A percentile compares a stretch with the other conserved stretches of the same genome.
Evolutionary conservation across 148 eudicot genomes (phyloP).

Genomic region (Polygonum maritimum): DNA sequence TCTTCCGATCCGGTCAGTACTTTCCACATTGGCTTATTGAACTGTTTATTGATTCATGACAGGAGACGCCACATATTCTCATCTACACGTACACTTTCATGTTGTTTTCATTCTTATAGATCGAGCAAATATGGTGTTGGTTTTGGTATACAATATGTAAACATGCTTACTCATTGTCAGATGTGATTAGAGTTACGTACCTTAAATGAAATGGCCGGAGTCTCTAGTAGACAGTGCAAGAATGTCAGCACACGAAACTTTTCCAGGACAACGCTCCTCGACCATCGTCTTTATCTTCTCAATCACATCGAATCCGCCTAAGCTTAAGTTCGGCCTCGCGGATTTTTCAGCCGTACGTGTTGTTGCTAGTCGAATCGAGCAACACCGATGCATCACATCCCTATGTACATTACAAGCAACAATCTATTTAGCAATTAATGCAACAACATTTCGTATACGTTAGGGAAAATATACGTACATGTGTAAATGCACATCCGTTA

Average conservation of each 20-base stretch:
- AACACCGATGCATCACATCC: slow-evolving; percentile 51
- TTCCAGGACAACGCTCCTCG: slow-evolving; percentile 25
- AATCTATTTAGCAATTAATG: background rate
- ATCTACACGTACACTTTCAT: too few relatives aligned
- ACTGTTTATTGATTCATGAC: slow-evolving; percentile 16
- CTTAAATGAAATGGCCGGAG: slow-evolving; percentile 26
- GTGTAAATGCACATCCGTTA: background rate
- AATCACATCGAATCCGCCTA: slow-evolving; percentile 39
- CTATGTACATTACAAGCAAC: slow-evolving; percentile 18
- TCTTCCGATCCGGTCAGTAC: slow-evolving; percentile 42
- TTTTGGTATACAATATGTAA: too few relatives aligned
- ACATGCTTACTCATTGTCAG: too few relatives aligned
- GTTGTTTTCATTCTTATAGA: too few relatives aligned
- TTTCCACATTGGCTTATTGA: slow-evolving; percentile 28
- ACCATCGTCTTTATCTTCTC: slow-evolving; percentile 34
- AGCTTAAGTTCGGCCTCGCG: slow-evolving; percentile 30
- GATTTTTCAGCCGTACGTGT: slow-evolving; percentile 23
- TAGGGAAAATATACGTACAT: background rate
- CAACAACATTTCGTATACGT: background rate
- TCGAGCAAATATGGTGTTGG: too few relatives aligned
- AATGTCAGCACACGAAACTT: slow-evolving; percentile 50
- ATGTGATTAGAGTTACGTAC: slow-evolving; percentile 14
- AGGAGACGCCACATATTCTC: too few relatives aligned
- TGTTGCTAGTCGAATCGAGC: slow-evolving; percentile 17
- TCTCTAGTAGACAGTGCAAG: slow-evolving; percentile 39